Conservation (phyloP, 345 rosid genomes). For the Pseudoturritis turrita region DNA sequence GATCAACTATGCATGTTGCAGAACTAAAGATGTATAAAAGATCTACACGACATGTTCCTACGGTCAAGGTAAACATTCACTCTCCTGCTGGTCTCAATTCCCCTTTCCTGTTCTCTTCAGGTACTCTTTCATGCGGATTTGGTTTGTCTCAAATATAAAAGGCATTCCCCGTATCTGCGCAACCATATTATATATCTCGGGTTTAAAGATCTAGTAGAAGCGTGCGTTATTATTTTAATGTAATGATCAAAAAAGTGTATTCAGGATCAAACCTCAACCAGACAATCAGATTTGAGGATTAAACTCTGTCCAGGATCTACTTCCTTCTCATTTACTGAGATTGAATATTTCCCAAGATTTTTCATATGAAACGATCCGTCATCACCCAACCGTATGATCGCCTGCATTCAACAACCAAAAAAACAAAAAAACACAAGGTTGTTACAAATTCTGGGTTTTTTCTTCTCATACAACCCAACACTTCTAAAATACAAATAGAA, state of each 20-base stretch:
- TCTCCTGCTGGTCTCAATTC: neutral
- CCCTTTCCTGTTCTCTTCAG: conserved; percentile 35
- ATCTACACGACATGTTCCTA: conserved; percentile 19
- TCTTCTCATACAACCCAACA: neutral
- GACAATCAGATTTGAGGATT: conserved; percentile 50
- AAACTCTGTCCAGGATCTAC: conserved; percentile 44
- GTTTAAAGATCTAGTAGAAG: neutral
- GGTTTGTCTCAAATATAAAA: conserved; percentile 64
- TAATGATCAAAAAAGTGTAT: neutral
- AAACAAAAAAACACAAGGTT: neutral
- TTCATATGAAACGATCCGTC: conserved; percentile 66
- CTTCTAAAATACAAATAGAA: neutral
- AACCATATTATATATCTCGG: neutral
- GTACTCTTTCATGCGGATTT: conserved; percentile 47
- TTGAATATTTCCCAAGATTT: conserved; percentile 65
- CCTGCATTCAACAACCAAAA: conserved; percentile 37
- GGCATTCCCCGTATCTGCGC: conserved; percentile 73
- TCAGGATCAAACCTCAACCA: conserved; percentile 60
- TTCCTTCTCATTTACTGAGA: conserved; percentile 68
- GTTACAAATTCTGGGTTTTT: neutral
- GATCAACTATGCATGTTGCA: conserved; percentile 14
- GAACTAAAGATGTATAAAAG: neutral
- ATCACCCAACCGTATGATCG: conserved; percentile 59
- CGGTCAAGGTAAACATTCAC: neutral
- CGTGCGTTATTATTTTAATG: neutral